phyloP scores from a whole-genome alignment of 768 basidiomycete genomes.

The Fomitopsis serialis region DNA sequence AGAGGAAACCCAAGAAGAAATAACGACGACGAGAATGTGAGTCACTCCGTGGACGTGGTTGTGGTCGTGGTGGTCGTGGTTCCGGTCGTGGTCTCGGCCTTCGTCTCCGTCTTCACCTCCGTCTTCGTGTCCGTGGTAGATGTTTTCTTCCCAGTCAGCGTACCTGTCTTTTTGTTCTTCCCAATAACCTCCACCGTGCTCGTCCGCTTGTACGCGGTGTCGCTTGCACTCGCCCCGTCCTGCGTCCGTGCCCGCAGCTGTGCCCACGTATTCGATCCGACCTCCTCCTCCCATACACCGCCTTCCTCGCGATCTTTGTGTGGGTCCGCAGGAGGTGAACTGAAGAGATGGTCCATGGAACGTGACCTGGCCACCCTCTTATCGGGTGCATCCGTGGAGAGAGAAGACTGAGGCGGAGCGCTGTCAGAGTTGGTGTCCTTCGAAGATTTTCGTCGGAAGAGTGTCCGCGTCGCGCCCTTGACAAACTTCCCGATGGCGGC shows the following conservation, averaged over 20 bases:
- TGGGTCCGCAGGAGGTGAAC: background rate
- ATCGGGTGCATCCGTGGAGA: background rate
- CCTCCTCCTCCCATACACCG: conserved; percentile 14
- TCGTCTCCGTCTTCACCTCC: background rate
- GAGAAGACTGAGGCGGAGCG: background rate
- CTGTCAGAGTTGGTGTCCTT: conserved; percentile 5
- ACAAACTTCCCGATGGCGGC: conserved; percentile 20
- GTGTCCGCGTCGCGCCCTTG: conserved; percentile 19
- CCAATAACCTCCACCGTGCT: conserved; percentile 3
- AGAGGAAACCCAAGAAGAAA: background rate
- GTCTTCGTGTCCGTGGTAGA: background rate
- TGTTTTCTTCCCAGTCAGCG: background rate
- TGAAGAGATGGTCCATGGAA: background rate
- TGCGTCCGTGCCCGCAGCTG: conserved; percentile 1
- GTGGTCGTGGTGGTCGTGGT: background rate
- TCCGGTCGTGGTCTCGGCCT: background rate
- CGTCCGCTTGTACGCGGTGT: background rate
- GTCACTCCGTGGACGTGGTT: background rate
- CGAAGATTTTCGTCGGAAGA: conserved; percentile 20
- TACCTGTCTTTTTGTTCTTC: background rate
- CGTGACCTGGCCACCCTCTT: background rate
- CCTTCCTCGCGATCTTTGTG: background rate
- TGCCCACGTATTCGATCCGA: conserved; percentile 8
- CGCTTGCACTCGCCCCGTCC: background rate
- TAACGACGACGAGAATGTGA: background rate